phyloP scores from a whole-genome alignment of 2,329 filamentous ascomycete species.

The Sporothrix brunneoviolacea region DNA sequence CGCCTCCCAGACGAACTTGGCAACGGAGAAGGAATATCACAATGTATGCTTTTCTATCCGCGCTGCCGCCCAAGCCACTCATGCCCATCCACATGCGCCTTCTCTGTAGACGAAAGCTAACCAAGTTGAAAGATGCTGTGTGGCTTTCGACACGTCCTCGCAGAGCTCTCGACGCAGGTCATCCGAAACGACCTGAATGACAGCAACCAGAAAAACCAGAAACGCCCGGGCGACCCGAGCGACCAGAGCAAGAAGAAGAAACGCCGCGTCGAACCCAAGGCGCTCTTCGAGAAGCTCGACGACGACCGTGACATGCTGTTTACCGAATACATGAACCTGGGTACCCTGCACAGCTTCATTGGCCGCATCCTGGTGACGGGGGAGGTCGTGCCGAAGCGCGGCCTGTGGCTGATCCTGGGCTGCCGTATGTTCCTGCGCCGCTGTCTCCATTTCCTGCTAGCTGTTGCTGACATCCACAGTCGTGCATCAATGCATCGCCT shows the following conservation, averaged over 20 bases:
- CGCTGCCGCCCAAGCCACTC: too few species aligned
- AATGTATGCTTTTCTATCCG: too few species aligned
- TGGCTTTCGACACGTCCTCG: background rate
- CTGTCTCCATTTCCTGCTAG: background rate
- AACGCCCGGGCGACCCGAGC: too few species aligned
- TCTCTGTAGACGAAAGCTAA: background rate
- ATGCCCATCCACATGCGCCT: too few species aligned
- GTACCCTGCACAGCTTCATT: background rate
- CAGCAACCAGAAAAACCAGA: background rate
- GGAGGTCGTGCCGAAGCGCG: background rate
- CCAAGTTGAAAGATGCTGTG: background rate
- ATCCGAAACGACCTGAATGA: background rate
- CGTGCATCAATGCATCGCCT: background rate
- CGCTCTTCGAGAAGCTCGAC: background rate
- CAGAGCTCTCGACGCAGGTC: background rate
- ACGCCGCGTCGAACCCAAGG: background rate
- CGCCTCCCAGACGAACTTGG: too few species aligned
- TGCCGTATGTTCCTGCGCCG: slow-evolving; percentile 3
- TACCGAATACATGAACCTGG: slow-evolving; percentile 8
- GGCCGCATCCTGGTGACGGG: background rate
- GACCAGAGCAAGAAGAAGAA: background rate
- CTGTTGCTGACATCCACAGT: background rate
- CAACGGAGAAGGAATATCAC: background rate
- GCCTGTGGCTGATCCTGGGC: slow-evolving; percentile 4
- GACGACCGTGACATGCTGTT: background rate